Base-by-base conservation (phyloP, 1,284 basidiomycete species). In the Pterula multifida region DNA sequence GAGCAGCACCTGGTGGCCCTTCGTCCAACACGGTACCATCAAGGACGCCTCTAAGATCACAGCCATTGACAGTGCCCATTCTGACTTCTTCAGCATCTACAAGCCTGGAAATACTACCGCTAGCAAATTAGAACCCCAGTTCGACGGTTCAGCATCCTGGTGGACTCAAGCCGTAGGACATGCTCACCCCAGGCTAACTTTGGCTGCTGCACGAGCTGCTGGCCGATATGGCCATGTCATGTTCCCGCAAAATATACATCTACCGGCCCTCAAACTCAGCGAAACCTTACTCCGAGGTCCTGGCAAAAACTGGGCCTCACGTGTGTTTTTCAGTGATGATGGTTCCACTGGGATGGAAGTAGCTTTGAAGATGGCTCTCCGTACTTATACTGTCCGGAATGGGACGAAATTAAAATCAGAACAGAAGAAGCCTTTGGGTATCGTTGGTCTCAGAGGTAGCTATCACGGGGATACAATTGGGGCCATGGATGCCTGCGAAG, bases 391-490 rank as follows among this genome's bases (percentile, higher is more conserved):
- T 2, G 62, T 70, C 32, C 69, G 79, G 13, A 66, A 65, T 26
- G 57, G 61, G 13, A 55, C 59, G 0, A 55, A 74, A 6, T 58
- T 60, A 19, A 56, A 61, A 3, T 36, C 50, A 12, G 69, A 71
- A n/a, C 70, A 70, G 55, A 79, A 77, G 54, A 69, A 78, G 28
- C 21, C 39, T 17, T 69, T 95, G 13, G 89, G 90, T 15, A 77
- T 98, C 0, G 65, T 98, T 1, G 95, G 95, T 0, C 62, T 98
- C 39, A 86, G 84, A 56, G 95, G 95, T 1, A 92, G 91, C 60
- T 98, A 98, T 67, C 95, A 98, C 60, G 95, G 95, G 3, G 95
- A 98, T 65, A 98, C 95, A 17, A 96, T 98, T 57, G 95, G 95
- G 1, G 85, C 86, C 0, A 98, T 98, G 95, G 91, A 98, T 57